Evolutionary conservation across 83 land plant species (phyloP).

Genomic region (Picea abies): DNA sequence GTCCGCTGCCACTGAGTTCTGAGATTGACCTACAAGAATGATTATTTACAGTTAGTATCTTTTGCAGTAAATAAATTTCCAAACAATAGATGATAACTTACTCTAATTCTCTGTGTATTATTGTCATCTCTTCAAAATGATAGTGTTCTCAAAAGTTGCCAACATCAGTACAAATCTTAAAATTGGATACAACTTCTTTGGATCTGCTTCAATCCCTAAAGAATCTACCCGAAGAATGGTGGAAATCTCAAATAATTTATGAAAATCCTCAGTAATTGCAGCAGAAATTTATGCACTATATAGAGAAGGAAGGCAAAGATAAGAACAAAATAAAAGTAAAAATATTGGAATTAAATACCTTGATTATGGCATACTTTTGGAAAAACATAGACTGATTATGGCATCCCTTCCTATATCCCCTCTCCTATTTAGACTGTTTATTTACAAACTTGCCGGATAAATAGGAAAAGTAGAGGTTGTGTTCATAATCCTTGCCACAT

Average conservation of each 20-base stretch:
- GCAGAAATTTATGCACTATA: background rate
- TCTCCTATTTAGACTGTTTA: too few species aligned
- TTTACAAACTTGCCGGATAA: too few species aligned
- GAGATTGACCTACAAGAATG: conserved; percentile 6
- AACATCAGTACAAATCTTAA: background rate
- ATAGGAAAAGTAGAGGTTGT: too few species aligned
- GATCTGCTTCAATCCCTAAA: background rate
- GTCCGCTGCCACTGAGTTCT: background rate
- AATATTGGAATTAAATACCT: too few species aligned
- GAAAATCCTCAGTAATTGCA: background rate
- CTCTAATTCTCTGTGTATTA: background rate
- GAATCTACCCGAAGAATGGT: background rate
- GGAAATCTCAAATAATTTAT: background rate
- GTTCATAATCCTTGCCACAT: too few species aligned
- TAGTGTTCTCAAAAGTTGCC: background rate
- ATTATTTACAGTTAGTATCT: background rate
- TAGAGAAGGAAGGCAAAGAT: background rate
- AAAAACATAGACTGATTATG: too few species aligned
- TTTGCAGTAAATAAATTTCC: background rate
- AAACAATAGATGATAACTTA: background rate
- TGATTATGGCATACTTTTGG: too few species aligned
- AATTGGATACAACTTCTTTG: background rate
- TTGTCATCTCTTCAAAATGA: background rate
- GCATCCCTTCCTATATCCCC: too few species aligned
- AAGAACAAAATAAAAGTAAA: too few species aligned